Evolutionary conservation across 1,284 basidiomycete genomes (phyloP).

Genomic region (Ustilago loliicola): DNA sequence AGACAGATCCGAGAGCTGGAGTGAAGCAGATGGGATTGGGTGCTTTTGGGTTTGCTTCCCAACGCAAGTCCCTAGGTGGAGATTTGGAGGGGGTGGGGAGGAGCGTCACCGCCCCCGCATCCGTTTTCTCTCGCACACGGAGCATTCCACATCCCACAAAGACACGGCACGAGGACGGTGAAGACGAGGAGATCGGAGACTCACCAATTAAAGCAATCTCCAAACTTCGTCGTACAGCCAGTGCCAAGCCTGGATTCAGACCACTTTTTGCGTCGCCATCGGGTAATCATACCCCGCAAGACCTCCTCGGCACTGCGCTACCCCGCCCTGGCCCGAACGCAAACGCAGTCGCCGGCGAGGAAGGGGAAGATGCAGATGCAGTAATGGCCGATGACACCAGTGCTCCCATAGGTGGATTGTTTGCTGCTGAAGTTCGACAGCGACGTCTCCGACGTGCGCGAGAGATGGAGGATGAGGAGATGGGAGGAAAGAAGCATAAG

Average conservation of each 20-base stretch:
- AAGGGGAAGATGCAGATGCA: conserved; percentile 15
- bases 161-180: conserved; percentile 12
- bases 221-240: conserved; percentile 11
- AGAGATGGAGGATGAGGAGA: conserved; percentile 8
- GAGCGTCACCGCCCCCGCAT: conserved; percentile 9
- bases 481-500: conserved; percentile 28
- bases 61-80: conserved; percentile 5
- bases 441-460: conserved; percentile 24
- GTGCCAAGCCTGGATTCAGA: conserved; percentile 19
- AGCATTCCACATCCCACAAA: conserved; percentile 1
- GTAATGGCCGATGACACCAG: conserved; percentile 18
- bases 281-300: conserved; percentile 15
- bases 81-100: not conserved
- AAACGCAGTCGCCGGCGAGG: not conserved
- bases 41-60: conserved; percentile 28
- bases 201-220: conserved; percentile 35
- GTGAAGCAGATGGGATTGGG: conserved; percentile 21
- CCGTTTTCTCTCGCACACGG: conserved; percentile 12
- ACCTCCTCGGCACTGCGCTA: conserved; percentile 13
- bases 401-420: conserved; percentile 28
- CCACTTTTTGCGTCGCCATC: conserved; percentile 44
- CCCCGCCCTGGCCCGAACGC: not conserved
- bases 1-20: conserved; percentile 17
- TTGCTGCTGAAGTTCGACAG: conserved; percentile 37
- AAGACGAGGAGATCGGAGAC: conserved; percentile 4